Conservation (phyloP, 768 basidiomycete genomes). For the Boletus fagicola region DNA sequence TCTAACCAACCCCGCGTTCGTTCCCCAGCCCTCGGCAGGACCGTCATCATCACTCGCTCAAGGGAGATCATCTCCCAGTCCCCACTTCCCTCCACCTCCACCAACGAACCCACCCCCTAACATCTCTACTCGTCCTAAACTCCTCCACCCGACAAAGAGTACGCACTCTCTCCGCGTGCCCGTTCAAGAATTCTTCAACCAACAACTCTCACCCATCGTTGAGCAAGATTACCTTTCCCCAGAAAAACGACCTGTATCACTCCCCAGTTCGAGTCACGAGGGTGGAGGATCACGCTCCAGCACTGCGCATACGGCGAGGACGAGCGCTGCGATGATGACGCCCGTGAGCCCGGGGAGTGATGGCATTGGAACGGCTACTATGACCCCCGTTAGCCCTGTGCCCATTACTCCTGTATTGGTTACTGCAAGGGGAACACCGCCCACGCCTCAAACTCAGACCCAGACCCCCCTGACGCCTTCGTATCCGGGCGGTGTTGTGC, state of each 20-base stretch:
- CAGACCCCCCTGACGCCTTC: constrained; percentile 27
- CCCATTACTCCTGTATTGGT: constrained; percentile 29
- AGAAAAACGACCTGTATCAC: constrained; percentile 37
- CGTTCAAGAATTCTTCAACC: constrained; percentile 27
- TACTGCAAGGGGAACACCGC: constrained; percentile 13
- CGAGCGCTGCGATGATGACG: constrained; percentile 28
- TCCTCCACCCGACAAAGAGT: constrained; percentile 35
- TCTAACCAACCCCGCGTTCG: background rate
- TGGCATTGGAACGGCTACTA: constrained; percentile 20
- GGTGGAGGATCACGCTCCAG: constrained; percentile 27
- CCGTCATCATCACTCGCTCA: constrained; percentile 15
- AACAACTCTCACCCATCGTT: constrained; percentile 61
- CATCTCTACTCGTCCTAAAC: constrained; percentile 31
- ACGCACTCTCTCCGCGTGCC: constrained; percentile 45
- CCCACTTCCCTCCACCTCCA: constrained; percentile 36
- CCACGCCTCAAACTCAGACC: constrained; percentile 13
- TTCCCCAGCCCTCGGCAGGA: constrained; percentile 1
- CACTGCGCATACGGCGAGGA: constrained; percentile 35
- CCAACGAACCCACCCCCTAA: constrained; percentile 31
- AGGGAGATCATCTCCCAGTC: constrained; percentile 28
- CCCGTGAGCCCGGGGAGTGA: constrained; percentile 26
- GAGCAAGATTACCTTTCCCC: constrained; percentile 66
- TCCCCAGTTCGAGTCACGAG: constrained; percentile 28
- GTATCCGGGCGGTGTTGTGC: constrained; percentile 18
- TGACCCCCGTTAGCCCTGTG: constrained; percentile 31